Conservation (phyloP, 2,329 filamentous ascomycete genomes). For the Sordariomycetes sp. region DNA sequence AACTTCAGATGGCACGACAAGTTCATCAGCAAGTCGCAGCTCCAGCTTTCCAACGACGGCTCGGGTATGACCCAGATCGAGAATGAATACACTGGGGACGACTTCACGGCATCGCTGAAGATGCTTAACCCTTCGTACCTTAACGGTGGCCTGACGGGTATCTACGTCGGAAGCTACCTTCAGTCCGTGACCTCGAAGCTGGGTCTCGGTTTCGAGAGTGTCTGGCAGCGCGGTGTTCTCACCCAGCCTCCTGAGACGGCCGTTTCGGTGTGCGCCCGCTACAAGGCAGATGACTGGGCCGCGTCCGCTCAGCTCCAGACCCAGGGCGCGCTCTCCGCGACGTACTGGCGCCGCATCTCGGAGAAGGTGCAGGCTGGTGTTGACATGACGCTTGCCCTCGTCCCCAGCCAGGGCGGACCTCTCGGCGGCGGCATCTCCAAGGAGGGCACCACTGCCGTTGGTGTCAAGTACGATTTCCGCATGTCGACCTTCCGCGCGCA, state of each 20-base stretch:
- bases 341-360: constrained; percentile 86
- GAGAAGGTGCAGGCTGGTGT: constrained; percentile 95
- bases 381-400: constrained; percentile 81
- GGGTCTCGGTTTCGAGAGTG: constrained; percentile 77
- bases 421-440: constrained; percentile 68
- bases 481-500: constrained; percentile 92
- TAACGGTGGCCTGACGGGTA: constrained; percentile 85
- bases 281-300: constrained; percentile 87
- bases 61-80: constrained; percentile 90
- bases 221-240: constrained; percentile 82
- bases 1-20: constrained; percentile 81
- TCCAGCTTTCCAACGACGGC: constrained; percentile 68
- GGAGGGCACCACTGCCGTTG: constrained; percentile 82
- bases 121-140: constrained; percentile 89
- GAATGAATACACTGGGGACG: constrained; percentile 84
- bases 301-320: constrained; percentile 82
- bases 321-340: constrained; percentile 76
- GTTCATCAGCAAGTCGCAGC: constrained; percentile 74
- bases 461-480: constrained; percentile 96
- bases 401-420: constrained; percentile 48
- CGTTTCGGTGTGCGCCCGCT: constrained; percentile 80
- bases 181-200: constrained; percentile 83
- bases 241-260: constrained; percentile 82
- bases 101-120: constrained; percentile 90
- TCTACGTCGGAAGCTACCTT: constrained; percentile 90